phyloP scores from a whole-genome alignment of 106 monocot genomes.

The Platanthera guangdongensis region DNA sequence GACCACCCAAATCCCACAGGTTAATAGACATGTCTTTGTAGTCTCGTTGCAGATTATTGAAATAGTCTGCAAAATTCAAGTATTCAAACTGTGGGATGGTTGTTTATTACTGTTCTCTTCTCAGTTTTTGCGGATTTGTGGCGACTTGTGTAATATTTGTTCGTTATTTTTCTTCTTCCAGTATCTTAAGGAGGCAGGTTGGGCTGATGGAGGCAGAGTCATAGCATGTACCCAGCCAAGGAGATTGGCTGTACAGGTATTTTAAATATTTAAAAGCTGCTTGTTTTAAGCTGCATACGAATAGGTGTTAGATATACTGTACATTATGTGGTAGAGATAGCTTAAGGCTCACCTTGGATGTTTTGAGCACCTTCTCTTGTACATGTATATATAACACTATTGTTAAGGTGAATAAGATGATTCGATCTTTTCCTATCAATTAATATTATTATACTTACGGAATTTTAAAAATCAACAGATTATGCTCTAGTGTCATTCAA shows the following conservation, averaged over 20 bases:
- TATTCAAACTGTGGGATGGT: not conserved
- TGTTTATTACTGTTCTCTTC: not conserved
- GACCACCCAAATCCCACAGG: conserved; percentile 98
- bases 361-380: no score
- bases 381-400: no score
- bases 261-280: not conserved
- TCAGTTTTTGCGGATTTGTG: not conserved
- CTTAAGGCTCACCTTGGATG: no score
- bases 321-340: no score
- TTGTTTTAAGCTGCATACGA: not conserved
- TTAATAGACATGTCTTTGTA: conserved; percentile 4
- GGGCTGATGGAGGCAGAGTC: conserved; percentile 86
- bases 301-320: not conserved
- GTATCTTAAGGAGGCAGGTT: conserved; percentile 89
- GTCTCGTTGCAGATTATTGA: not conserved
- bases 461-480: no score
- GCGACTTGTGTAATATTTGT: not conserved
- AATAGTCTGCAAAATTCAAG: not conserved
- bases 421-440: no score
- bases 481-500: no score
- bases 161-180: conserved; percentile 8
- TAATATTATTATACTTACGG: no score
- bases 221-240: conserved; percentile 95
- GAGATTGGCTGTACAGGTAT: conserved; percentile 86
- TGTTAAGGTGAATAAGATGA: no score